Base-by-base conservation (phyloP, 139 green algal genomes). In the Auxenochlorella protothecoides region DNA sequence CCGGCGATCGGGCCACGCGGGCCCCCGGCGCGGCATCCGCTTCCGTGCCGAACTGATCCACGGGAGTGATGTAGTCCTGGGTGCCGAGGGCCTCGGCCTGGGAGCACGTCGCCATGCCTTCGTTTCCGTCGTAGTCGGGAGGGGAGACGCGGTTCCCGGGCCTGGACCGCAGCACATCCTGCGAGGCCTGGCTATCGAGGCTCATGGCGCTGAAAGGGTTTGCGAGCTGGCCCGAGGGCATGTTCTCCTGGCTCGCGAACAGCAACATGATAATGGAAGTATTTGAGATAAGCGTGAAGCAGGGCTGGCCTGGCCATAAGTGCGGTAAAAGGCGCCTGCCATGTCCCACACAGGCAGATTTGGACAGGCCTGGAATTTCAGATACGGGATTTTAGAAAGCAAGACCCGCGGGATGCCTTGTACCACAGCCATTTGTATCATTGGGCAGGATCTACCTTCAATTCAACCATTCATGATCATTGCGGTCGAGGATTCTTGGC, bases 51-150 rank as follows among this genome's bases (percentile, higher is more conserved):
- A 80, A 78, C 72, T 84, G 84, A 53, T 88, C 84, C 10, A 71
- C 75, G 14, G 84, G 84, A 0, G 84, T 89, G 53, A 85, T 76
- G 65, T 79, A 89, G 67, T 89, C 84, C 61, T 80, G 84, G 3
- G 81, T 84, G 27, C 76, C 59, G 13, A 77, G 59, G 6, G 6
- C 27, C 44, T 76, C 71, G 7, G 13, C 13, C 14, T 66, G 63
- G 10, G 15, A 6, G 14, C 63, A n/a, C 63, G 8, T 27, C 63
- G 63, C 63, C 63, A 66, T 66, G 63, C 13, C 57, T 15, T 62
- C 9, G 57, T 62, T 62, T 11, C 9, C 9, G 9, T 11, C 57
- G 9, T 9, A 9, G 2, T 62, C 11, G 57, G 11, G 11, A 15
- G 57, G 9, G 57, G 57, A 9, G 9, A 15, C 9, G 9, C 9